Base-by-base conservation (phyloP, 371 early-diverging fungal species). In the Gilbertella persicaria region DNA sequence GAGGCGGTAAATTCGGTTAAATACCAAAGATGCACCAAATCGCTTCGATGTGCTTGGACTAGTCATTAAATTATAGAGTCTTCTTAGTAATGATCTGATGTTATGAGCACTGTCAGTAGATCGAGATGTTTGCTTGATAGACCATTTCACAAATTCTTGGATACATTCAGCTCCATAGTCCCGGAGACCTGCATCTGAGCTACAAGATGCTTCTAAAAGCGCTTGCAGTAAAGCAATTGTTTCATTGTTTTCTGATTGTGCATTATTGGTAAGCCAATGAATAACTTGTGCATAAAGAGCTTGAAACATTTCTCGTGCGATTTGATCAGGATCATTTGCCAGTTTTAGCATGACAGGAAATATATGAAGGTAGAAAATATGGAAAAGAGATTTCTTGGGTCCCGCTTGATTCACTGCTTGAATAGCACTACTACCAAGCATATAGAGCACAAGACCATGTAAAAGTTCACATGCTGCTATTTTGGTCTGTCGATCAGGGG, bases 251-350 rank as follows among this genome's bases (percentile, higher is more conserved):
- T 92, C 90, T 44, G 82, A 82, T 37, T 82, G 81, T 1, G 83
- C 77, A 67, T 83, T 86, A 30, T 84, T 86, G 6, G 93, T 89
- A 35, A 91, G 62, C 91, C 91, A 93, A 53, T 90, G 92, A 12
- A 91, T 89, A 13, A 89, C 53, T 59, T 91, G 91, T 0, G 78
- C 50, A 0, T 81, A 67, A 33, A 91, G 61, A 7, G 84, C 66
- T 0, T 79, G 69, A 53, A 82, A 90, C 53, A 93, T 72, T 0
- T 82, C 82, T 36, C 88, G 63, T 7, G 88, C 69, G 5, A 90
- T 81, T 47, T 69, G 78, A 51, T 93, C 93, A 10, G 85, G 63
- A 55, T 93, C 91, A 16, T 86, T 79, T 2, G 90, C 84, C 4
- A 93, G 70, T 2, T 85, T 79, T 2, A 91, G 55, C 28, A 93